phyloP scores from a whole-genome alignment of 1,284 basidiomycete species.

The Ceraceosorus guamensis region DNA sequence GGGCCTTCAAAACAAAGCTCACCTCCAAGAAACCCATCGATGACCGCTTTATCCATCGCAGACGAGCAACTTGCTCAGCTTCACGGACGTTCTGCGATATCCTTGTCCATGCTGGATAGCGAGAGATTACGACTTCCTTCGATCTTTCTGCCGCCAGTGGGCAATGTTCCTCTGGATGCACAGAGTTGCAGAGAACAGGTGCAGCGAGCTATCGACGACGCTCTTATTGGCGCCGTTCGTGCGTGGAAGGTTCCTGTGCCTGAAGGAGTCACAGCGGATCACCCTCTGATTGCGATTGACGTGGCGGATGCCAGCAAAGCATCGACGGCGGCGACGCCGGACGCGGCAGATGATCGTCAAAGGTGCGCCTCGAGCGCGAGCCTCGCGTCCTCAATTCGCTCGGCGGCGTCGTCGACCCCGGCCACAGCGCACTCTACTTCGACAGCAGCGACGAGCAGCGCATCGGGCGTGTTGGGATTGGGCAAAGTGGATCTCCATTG shows the following conservation, averaged over 20 bases:
- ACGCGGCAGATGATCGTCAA: not conserved
- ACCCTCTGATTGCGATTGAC: not conserved
- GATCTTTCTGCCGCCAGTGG: not conserved
- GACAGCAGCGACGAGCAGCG: not conserved
- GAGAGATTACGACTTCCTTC: not conserved
- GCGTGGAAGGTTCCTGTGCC: not conserved
- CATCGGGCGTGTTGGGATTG: not conserved
- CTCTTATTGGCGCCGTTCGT: not conserved
- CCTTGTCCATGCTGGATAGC: not conserved
- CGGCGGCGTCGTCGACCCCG: not conserved
- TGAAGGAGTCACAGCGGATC: not conserved
- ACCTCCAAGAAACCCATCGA: not conserved
- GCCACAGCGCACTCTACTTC: not conserved
- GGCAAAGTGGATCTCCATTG: no score
- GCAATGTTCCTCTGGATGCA: not conserved
- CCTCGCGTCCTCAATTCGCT: not conserved
- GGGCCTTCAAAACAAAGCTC: not conserved
- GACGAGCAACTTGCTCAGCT: not conserved
- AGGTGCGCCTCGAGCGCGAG: not conserved
- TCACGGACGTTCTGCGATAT: not conserved
- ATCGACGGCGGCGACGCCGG: not conserved
- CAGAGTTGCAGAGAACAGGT: not conserved
- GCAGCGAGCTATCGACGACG: not conserved
- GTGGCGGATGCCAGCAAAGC: no score
- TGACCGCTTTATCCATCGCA: not conserved